Evolutionary conservation across 2,329 filamentous ascomycete genomes (phyloP), one percentile per base, ranked within the genome.

Genomic region (Xylariomycetidae sp.): DNA sequence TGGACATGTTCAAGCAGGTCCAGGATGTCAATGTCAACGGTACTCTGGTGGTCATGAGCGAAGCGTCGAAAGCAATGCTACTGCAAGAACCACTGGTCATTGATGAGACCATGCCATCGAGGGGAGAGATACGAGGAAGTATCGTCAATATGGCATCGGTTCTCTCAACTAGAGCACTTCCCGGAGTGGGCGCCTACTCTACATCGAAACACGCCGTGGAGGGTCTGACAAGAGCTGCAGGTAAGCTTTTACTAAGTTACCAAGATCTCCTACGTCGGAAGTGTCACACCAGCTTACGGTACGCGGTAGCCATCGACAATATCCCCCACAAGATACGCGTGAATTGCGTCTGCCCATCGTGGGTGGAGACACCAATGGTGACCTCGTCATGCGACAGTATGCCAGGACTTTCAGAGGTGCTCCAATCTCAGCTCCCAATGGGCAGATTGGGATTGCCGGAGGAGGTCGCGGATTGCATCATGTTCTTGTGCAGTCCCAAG

Each of bases 401-500:
- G n/a, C 41, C 44, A 0, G 20, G 39, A 4, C 32, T 52, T 2
- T 25, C 15, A 1, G 14, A 34, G 4, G 16, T 37, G 3, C 45
- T 53, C 13, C 12, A 42, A 18, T 16, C 44, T 40, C 0, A 6
- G 6, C 19, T 40, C 4, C 42, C 42, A 3, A 22, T 53, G 23
- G 34, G 43, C 12, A 40, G 53, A 4, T 34, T 46, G 13, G 56
- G 46, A 9, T 24, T 16, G 5, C 22, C 48, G 3, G 54, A 57
- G 16, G 54, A 55, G 33, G 27, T 56, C 0, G 42, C 48, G 0
- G 49, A 56, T 28, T 41, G 35, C 12, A 40, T 48, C 3, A 25
- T 54, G 14, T 57, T 50, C 25, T 26, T 56, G 18, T 45, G 34
- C 10, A 54, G 51, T 31, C 48, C 47, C 8, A 30, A 34, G 10